Evolutionary conservation across 495 filamentous ascomycete genomes (phyloP).

Genomic region (Cenococcum geophilum): DNA sequence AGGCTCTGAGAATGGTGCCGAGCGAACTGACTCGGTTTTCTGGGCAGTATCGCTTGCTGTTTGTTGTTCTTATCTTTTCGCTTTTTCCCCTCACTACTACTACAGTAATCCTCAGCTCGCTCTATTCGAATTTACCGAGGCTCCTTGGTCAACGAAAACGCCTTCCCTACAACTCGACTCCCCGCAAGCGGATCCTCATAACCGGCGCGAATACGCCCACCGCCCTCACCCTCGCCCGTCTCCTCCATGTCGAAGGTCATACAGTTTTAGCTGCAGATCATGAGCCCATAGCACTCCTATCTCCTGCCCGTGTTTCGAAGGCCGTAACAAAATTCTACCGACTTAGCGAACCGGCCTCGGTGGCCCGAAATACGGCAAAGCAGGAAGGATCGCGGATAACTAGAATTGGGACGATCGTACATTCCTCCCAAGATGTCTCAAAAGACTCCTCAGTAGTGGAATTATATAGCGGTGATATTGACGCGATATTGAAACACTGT

Average conservation of each 20-base stretch:
- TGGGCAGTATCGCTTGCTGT: too few relatives aligned
- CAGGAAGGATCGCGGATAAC: not conserved
- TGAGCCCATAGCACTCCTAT: not conserved
- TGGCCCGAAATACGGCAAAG: not conserved
- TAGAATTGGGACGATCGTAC: not conserved
- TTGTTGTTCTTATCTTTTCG: too few relatives aligned
- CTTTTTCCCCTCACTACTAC: too few relatives aligned
- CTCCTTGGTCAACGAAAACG: too few relatives aligned
- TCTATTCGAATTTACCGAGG: too few relatives aligned
- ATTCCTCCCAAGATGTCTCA: not conserved
- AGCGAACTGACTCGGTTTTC: too few relatives aligned
- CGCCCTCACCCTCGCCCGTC: constrained; percentile 7
- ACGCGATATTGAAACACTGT: not conserved
- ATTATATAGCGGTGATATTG: not conserved
- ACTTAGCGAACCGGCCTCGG: not conserved
- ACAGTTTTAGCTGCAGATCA: constrained; percentile 7
- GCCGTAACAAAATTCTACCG: constrained; percentile 1
- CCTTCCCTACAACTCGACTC: too few relatives aligned
- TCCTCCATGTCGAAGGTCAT: constrained; percentile 7
- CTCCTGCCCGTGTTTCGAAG: constrained; percentile 1
- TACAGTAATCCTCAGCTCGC: too few relatives aligned
- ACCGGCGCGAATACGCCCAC: constrained; percentile 9
- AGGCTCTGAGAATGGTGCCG: too few relatives aligned
- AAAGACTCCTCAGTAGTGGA: not conserved
- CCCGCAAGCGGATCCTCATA: constrained; percentile 5